Evolutionary conservation across 345 rosid species (phyloP), one percentile per base, ranked within the genome.

Genomic region (Diplotaxis tenuifolia): DNA sequence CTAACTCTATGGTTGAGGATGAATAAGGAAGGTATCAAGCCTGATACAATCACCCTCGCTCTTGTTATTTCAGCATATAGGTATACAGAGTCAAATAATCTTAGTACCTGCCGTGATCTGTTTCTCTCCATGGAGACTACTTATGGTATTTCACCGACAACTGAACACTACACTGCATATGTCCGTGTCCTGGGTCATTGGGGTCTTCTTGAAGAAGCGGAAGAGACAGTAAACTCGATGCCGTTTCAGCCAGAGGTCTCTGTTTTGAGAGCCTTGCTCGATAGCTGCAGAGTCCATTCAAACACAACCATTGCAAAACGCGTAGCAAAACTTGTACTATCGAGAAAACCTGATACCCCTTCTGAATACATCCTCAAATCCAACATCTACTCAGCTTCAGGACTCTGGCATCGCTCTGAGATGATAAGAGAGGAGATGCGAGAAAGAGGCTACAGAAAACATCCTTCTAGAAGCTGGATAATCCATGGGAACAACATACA

Each of bases 371-470:
- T 85, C 21, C 93, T 94, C 31, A 74, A 87, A 2, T 84, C 96
- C 71, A 94, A 94, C 78, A 81, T 91, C 54, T 91, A 91, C 79
- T 86, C 96, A n/a, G 88, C 97, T 47, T 88, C 95, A 6, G 97
- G 98, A 54, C 80, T 92, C 60, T 88, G 94, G 94, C 90, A 85
- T 70, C 84, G 85, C 54, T 78, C 98, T 22, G 97, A 91, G 73
- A 79, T 59, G 54, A 75, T 87, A 23, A 81, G 96, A 81, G 86
- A 85, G 38, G 79, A 82, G 59, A 91, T 94, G 96, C 81, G 84
- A 19, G 76, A 80, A 67, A 84, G 71, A 65, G 85, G 96, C 16
- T 47, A 89, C 58, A 74, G 56, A 14, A 94, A 94, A 83, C 81
- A 83, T 67, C 96, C 96, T 4, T 77, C 89, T 34, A 81, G 85